Base-by-base conservation (phyloP, 164 flowering plant species). In the Chimonanthus salicifolius region DNA sequence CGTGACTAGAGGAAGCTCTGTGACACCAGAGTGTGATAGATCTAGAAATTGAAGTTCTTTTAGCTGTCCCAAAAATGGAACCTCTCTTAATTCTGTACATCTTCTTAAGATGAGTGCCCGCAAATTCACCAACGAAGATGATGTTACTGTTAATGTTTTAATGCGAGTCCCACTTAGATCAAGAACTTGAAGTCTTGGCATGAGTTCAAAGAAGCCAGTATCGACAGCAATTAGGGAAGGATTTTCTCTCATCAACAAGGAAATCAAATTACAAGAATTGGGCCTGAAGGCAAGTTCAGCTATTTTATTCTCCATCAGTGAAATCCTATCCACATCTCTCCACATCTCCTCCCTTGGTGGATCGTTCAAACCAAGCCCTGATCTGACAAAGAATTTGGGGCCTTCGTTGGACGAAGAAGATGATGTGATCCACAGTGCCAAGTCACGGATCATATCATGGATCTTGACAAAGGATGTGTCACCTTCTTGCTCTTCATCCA, bases 401-500 rank as follows among this genome's bases (percentile, higher is more conserved):
- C 18, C 66, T 6, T 45, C 73, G 6, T 58, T 58, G 15, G 43
- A 21, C 15, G 33, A 15, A 16, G 70, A 68, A 3, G 71, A 72
- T 21, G 72, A 70, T 48, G 62, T 33, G 9, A 67, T 67, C 70
- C 50, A 73, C 18, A 73, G 4, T 5, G 71, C 75, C 64, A 73
- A 15, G 51, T 66, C 70, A 49, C 50, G 70, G 7, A 73, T 50
- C 48, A 73, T 43, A 63, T 33, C 62, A 16, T 73, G 64, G 50
- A 73, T 65, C 69, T 73, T 73, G 5, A 73, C 51, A 1, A 15
- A 46, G 0, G 15, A 8, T 11, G 3, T 3, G 16, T 33, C n/a
- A 21, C 49, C 15, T 71, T 43, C 5, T 44, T 16, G 3, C 4
- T 70, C 70, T 13, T 50, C 44, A 47, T 73, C 75, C 45, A 73